Evolutionary conservation across 2,329 filamentous ascomycete species (phyloP).

Genomic region (Ciborinia camelliae): DNA sequence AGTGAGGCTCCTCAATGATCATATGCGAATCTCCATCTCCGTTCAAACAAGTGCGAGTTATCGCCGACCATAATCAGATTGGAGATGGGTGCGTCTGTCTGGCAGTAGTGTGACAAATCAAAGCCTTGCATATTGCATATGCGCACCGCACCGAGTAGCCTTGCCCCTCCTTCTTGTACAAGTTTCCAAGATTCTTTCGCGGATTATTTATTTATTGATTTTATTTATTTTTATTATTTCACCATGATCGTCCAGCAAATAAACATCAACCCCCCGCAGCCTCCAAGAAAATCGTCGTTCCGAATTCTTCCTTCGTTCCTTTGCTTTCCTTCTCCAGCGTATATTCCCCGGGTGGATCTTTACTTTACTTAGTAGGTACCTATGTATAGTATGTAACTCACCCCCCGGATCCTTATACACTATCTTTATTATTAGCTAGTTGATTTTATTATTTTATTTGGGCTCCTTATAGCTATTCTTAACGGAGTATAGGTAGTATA

Average conservation of each 20-base stretch:
- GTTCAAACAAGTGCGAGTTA: neutral
- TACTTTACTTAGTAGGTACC: no score
- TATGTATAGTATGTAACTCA: no score
- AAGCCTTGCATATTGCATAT: conserved; percentile 14
- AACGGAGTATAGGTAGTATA: no score
- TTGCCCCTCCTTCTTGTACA: neutral
- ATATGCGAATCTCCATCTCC: no score
- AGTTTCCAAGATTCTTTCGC: neutral
- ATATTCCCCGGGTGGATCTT: neutral
- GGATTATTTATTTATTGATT: no score
- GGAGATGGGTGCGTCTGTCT: no score
- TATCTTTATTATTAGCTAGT: no score
- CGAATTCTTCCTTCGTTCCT: neutral
- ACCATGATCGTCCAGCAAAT: no score
- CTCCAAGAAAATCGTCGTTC: neutral
- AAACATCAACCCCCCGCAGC: neutral
- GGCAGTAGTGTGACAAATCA: neutral
- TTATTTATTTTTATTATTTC: no score
- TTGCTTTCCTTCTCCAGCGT: no score
- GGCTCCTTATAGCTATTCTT: no score
- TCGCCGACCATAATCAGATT: conserved; percentile 11
- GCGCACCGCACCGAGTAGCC: conserved; percentile 3
- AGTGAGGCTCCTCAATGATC: conserved; percentile 9
- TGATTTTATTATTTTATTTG: no score
- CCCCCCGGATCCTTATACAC: neutral